Conservation (phyloP, 2,329 filamentous ascomycete genomes). For the Fusarium coicis region DNA sequence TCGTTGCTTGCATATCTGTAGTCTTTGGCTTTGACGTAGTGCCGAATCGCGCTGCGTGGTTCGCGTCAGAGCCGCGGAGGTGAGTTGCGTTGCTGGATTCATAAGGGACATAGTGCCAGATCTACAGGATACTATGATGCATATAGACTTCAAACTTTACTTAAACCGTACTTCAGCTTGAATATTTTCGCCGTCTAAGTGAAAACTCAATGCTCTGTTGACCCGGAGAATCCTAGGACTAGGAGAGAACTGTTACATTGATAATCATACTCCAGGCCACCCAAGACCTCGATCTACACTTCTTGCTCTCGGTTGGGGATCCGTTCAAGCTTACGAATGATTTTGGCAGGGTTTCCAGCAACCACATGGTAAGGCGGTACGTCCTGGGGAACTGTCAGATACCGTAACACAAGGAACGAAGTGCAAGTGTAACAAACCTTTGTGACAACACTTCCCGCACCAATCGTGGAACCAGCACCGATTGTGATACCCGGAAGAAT, state of each 20-base stretch:
- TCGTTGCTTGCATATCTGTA: background rate
- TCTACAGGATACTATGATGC: background rate
- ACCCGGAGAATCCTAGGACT: background rate
- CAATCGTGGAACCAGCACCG: conserved; percentile 77
- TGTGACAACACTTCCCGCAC: conserved; percentile 85
- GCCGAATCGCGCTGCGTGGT: background rate
- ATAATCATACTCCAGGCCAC: background rate
- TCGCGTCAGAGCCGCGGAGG: no score
- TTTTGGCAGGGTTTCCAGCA: conserved; percentile 42
- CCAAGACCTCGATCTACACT: background rate
- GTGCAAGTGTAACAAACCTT: conserved; percentile 58
- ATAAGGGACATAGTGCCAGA: background rate
- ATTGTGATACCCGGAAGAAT: conserved; percentile 83
- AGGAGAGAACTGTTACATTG: background rate
- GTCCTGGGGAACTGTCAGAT: conserved; percentile 39
- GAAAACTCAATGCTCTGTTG: no score
- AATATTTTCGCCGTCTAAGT: no score
- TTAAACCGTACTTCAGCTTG: background rate
- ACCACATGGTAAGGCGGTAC: conserved; percentile 46
- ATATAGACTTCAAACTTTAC: background rate
- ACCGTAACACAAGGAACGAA: fast-evolving
- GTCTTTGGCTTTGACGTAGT: background rate
- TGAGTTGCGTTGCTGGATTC: background rate
- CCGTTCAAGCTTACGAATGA: conserved; percentile 33
- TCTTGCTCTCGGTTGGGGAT: conserved; percentile 4